These are phyloP conservation scores for Fusarium sp. DNA, from an alignment of 2,329 filamentous ascomycete genomes.

Conservation along the genomic window DNA sequence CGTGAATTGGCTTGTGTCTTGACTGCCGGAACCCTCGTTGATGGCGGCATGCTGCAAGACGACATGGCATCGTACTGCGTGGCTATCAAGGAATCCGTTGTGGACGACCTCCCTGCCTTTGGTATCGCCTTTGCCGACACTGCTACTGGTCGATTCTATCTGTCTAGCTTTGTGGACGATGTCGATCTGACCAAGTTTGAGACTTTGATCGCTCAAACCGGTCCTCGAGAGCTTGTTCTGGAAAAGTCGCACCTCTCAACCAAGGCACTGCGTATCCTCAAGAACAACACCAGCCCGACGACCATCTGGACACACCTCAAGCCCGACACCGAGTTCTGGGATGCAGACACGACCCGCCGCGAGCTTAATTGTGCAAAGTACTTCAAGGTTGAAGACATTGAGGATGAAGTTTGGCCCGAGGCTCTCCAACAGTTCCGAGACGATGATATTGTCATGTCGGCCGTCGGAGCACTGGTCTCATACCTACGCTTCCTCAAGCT, in stretches of 20 bases:
- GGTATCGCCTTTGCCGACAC: slow-evolving; percentile 96
- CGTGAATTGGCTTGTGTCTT: slow-evolving; percentile 92
- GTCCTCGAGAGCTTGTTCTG: slow-evolving; percentile 87
- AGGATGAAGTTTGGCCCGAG: slow-evolving; percentile 79
- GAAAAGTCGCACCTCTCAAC: slow-evolving; percentile 89
- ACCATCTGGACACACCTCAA: slow-evolving; percentile 97
- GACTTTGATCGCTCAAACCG: slow-evolving; percentile 92
- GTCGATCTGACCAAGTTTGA: slow-evolving; percentile 96
- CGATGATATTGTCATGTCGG: slow-evolving; percentile 89
- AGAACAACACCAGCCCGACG: slow-evolving; percentile 92
- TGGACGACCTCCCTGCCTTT: slow-evolving; percentile 83
- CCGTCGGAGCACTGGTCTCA: slow-evolving; percentile 87
- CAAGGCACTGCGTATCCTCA: slow-evolving; percentile 92
- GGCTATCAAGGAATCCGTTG: slow-evolving; percentile 86
- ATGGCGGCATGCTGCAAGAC: slow-evolving; percentile 96
- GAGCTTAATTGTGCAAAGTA: slow-evolving; percentile 86
- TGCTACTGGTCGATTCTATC: slow-evolving; percentile 92
- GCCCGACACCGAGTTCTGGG: slow-evolving; percentile 89
- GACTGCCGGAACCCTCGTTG: slow-evolving; percentile 92
- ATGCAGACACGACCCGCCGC: slow-evolving; percentile 82
- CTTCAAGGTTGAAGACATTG: slow-evolving; percentile 71
- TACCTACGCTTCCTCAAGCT: slow-evolving; percentile 91
- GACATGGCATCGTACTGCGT: slow-evolving; percentile 98
- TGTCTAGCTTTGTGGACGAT: slow-evolving; percentile 94
- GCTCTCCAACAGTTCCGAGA: slow-evolving; percentile 77